Base-by-base conservation (phyloP, 306 rosid species). In the Mimosa pudica region DNA sequence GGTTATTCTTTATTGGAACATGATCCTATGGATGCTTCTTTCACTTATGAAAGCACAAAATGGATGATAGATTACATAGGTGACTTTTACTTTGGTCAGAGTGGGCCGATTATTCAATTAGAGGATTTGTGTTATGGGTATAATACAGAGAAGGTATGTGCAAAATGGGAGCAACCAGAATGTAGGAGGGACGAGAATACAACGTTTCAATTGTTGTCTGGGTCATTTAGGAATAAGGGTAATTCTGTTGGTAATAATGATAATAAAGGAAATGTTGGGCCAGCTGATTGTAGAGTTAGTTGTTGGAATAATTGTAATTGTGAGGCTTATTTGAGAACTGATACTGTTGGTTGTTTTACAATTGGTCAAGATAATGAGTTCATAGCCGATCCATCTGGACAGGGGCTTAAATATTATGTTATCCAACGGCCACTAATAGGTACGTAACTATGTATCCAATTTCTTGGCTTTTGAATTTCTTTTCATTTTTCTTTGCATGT, bases 281-380 rank as follows among this genome's bases (percentile, higher is more conserved):
- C 51, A 0, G 47, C 6, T 17, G 72, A 67, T 3, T 67, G 72
- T 16, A 67, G 72, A 17, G 35, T 42, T 2, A 42, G 33, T 0
- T 67, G 72, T 45, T 67, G 72, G 72, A 67, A 42, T 42, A 51
- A 67, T 4, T 67, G 72, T 42, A 7, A 67, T 67, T 67, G 51
- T 42, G 33, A 7, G 7, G 72, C 51, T 1, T 66, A 41, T 46
- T 1, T 7, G 32, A 0, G 16, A 6, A 14, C 20, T 2, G 2
- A 6, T 1, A 0, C 1, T 5, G 0, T 65, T 3, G 47, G 71
- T 12, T 65, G 71, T 6, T 0, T 35, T 6, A 16, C 47, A 0
- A 0, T 35, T 16, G 0, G 30, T 6, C 11, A 2, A 6, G 5
- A 41, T 5, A 4, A 0, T 0, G 1, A 36, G 32, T 66, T 66